Evolutionary conservation across 2,329 filamentous ascomycete species (phyloP).

Genomic region (Bertia moriformis): DNA sequence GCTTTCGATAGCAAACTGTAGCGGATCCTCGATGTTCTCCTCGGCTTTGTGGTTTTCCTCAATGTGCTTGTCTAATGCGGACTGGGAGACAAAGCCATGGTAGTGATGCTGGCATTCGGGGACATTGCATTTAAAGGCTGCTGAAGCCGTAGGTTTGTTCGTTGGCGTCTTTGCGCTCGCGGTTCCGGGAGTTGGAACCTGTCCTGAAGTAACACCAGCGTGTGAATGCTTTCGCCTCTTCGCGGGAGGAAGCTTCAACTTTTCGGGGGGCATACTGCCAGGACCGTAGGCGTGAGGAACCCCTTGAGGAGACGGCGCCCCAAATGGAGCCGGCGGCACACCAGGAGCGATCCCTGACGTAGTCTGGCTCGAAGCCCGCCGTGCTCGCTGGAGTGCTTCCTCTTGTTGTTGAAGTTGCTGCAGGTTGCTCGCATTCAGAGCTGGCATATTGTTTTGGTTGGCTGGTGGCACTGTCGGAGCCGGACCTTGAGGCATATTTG

Average conservation of each 20-base stretch:
- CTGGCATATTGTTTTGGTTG: slow-evolving; percentile 12
- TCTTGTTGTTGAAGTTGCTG: slow-evolving; percentile 29
- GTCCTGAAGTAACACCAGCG: slow-evolving; percentile 7
- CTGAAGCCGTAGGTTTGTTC: slow-evolving; percentile 14
- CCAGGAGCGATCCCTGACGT: slow-evolving; percentile 24
- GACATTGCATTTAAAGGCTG: slow-evolving; percentile 35
- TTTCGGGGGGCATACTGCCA: slow-evolving; percentile 34
- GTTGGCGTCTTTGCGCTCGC: slow-evolving; percentile 9
- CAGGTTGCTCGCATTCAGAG: slow-evolving; percentile 26
- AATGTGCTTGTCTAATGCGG: slow-evolving; percentile 36
- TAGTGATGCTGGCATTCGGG: slow-evolving; percentile 33
- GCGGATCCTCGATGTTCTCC: slow-evolving; percentile 31
- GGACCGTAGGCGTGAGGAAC: slow-evolving; percentile 38
- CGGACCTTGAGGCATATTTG: background rate
- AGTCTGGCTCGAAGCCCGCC: slow-evolving; percentile 5
- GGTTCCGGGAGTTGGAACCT: background rate
- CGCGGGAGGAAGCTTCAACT: slow-evolving; percentile 38
- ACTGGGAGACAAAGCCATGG: slow-evolving; percentile 36
- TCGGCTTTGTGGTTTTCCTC: slow-evolving; percentile 30
- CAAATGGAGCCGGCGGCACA: slow-evolving; percentile 33
- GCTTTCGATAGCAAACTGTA: slow-evolving; percentile 38
- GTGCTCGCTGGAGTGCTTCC: slow-evolving; percentile 12
- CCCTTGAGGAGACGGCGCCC: slow-evolving; percentile 35
- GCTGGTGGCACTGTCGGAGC: slow-evolving; percentile 2
- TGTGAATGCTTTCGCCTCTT: slow-evolving; percentile 41